Evolutionary conservation across 2,329 filamentous ascomycete species (phyloP).

Genomic region (Didymella segeticola): DNA sequence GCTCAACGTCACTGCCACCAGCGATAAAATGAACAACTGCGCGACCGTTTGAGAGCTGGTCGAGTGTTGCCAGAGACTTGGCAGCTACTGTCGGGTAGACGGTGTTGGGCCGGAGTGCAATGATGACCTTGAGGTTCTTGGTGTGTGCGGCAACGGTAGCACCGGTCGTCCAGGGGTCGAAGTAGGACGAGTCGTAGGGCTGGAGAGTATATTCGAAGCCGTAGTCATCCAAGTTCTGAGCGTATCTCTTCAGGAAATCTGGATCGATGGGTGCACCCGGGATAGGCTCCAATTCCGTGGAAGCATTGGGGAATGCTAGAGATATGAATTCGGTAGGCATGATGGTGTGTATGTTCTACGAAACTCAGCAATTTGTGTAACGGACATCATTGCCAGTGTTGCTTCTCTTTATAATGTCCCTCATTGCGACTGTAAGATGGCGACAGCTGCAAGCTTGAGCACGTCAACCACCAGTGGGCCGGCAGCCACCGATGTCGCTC

Average conservation of each 20-base stretch:
- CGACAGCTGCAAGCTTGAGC: conserved; percentile 16
- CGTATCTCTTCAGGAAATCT: conserved; percentile 64
- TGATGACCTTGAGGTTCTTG: conserved; percentile 67
- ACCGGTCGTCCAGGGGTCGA: conserved; percentile 65
- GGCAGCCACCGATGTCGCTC: conserved; percentile 10
- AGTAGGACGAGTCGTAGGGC: conserved; percentile 63
- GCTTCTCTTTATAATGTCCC: conserved; percentile 10
- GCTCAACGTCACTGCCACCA: conserved; percentile 66
- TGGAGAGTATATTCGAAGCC: conserved; percentile 68
- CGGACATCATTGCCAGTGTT: neutral
- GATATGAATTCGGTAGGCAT: conserved; percentile 62
- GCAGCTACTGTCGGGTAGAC: conserved; percentile 68
- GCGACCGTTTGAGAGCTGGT: conserved; percentile 64
- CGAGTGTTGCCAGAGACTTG: conserved; percentile 66
- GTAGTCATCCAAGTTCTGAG: conserved; percentile 65
- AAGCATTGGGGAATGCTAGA: conserved; percentile 63
- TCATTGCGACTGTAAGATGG: conserved; percentile 1
- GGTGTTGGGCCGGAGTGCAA: conserved; percentile 67
- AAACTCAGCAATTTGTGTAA: neutral
- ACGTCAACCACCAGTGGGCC: conserved; percentile 17
- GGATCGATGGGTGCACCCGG: conserved; percentile 61
- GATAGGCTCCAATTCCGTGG: conserved; percentile 63
- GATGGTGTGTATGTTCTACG: neutral
- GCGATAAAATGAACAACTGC: conserved; percentile 70
- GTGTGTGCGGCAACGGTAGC: conserved; percentile 64